Base-by-base conservation (phyloP, 805 yeast genomes). In the Candida stauntonica region DNA sequence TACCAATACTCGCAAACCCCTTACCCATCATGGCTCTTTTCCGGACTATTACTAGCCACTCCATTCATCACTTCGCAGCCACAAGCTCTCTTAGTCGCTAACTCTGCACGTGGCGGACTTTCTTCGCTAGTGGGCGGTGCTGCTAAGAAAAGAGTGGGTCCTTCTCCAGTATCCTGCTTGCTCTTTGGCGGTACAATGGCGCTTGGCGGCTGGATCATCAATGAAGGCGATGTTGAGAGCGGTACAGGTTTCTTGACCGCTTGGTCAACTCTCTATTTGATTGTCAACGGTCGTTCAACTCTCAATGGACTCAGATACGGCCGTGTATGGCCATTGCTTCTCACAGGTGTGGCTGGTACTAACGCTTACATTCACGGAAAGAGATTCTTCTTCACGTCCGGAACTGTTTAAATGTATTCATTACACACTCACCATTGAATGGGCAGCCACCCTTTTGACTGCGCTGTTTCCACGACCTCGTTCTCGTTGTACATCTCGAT, bases 401-500 rank as follows among this genome's bases (percentile, higher is more conserved):
- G 46, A 1, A 27, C 39, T 17, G 26, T 42, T 24, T 42, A 32
- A 19, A n/a, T n/a, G n/a, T n/a, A n/a, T n/a, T n/a, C n/a, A n/a
- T n/a, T n/a, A n/a, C n/a, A n/a, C n/a, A n/a, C n/a, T n/a, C n/a
- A 75, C 95, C 95, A 86, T 43, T 62, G 57, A 37, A 86, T 57
- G 7, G 95, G 94, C 38, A 86, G 60, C 75, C 88, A 77, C 7
- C 68, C 58, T 29, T 70, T 64, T 28, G 67, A 57, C 5, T 53
- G 50, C 5, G 88, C 88, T 47, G 67, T 71, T 31, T 69, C 60
- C 13, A 67, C 69, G n/a, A 85, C 75, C 39, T 75, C 80, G 5
- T 64, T 56, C 36, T 79, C 85, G 52, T 88, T 82, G 58, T 84
- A 91, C 68, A 87, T 68, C 63, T 93, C 99, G 43, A 91, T 91